These are phyloP conservation scores for Scheffersomyces lignicola DNA, from an alignment of 1,139 yeast species.

Conservation along the genomic window DNA sequence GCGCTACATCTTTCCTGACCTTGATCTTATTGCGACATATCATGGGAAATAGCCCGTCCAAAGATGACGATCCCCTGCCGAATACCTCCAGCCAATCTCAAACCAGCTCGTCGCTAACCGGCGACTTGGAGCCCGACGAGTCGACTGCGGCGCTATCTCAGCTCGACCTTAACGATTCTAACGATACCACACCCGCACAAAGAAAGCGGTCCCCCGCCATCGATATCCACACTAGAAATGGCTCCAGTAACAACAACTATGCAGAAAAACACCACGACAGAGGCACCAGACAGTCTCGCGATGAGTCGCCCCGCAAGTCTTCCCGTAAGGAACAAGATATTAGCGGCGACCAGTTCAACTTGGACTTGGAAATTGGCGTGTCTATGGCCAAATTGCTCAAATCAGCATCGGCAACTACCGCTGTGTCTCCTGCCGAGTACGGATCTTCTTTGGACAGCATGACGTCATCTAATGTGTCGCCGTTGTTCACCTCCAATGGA, in stretches of 20 bases:
- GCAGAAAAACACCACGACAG: slow-evolving; percentile 5
- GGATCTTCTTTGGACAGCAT: slow-evolving; percentile 44
- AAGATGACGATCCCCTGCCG: slow-evolving; percentile 55
- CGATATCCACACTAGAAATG: slow-evolving; percentile 12
- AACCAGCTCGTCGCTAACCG: slow-evolving; percentile 22
- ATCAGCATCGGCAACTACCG: slow-evolving; percentile 11
- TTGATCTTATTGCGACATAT: slow-evolving; percentile 6
- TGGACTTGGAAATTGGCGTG: slow-evolving; percentile 46
- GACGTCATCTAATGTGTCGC: slow-evolving; percentile 29
- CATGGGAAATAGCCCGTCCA: slow-evolving; percentile 66
- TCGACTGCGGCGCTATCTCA: slow-evolving; percentile 49
- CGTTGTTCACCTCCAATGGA: slow-evolving; percentile 35
- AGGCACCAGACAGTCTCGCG: not conserved
- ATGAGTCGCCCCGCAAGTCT: slow-evolving; percentile 4
- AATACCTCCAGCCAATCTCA: slow-evolving; percentile 23
- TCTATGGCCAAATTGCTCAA: slow-evolving; percentile 46
- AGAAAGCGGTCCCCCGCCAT: slow-evolving; percentile 5
- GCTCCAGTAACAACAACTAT: slow-evolving; percentile 2
- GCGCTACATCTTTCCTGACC: too few species aligned
- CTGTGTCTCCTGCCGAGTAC: slow-evolving; percentile 7
- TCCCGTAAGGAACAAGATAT: not conserved
- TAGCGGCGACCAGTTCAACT: slow-evolving; percentile 14
- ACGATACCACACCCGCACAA: slow-evolving; percentile 5
- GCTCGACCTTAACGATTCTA: slow-evolving; percentile 11
- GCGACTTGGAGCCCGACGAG: slow-evolving; percentile 47